A percentile compares a stretch with the other conserved stretches of the same genome.
These are phyloP conservation scores for Pittosporum tobira DNA, from an alignment of 129 eudicot species.

Conservation along the genomic window DNA sequence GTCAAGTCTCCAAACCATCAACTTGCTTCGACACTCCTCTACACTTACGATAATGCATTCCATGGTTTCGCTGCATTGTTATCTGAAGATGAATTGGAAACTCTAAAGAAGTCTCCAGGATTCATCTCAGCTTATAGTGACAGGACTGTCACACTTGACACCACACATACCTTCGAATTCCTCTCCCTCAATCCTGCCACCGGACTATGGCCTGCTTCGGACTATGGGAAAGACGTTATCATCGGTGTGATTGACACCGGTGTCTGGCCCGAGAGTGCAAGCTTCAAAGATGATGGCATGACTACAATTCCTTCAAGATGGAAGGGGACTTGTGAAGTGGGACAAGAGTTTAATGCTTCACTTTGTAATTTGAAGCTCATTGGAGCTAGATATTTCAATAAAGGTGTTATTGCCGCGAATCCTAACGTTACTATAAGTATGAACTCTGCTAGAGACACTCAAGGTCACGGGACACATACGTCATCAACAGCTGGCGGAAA, in stretches of 20 bases:
- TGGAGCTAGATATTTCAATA: slow-evolving; percentile 32
- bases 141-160: slow-evolving; percentile 2
- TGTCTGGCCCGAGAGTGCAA: slow-evolving; percentile 19
- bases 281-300: slow-evolving; percentile 19
- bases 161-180: slow-evolving; percentile 13
- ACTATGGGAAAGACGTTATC: slow-evolving; percentile 17
- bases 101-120: slow-evolving; percentile 6
- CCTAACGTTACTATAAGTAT: slow-evolving; percentile 5
- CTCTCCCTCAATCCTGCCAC: slow-evolving; percentile 3
- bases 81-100: slow-evolving; percentile 7
- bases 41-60: slow-evolving; percentile 10
- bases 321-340: slow-evolving; percentile 21
- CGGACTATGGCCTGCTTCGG: slow-evolving; percentile 21
- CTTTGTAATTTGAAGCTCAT: slow-evolving; percentile 29
- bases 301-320: slow-evolving; percentile 9
- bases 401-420: slow-evolving; percentile 15
- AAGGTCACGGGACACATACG: slow-evolving; percentile 32
- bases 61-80: slow-evolving; percentile 21
- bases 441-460: slow-evolving; percentile 27
- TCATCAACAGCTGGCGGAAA: slow-evolving; percentile 29
- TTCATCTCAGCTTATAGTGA: slow-evolving; percentile 15
- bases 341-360: slow-evolving; percentile 17
- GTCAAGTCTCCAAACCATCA: neutral
- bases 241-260: slow-evolving; percentile 18
- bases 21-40: neutral